Evolutionary conservation across 108 stramenopile genomes (phyloP).

Genomic region (Stephanodiscus triporus): DNA sequence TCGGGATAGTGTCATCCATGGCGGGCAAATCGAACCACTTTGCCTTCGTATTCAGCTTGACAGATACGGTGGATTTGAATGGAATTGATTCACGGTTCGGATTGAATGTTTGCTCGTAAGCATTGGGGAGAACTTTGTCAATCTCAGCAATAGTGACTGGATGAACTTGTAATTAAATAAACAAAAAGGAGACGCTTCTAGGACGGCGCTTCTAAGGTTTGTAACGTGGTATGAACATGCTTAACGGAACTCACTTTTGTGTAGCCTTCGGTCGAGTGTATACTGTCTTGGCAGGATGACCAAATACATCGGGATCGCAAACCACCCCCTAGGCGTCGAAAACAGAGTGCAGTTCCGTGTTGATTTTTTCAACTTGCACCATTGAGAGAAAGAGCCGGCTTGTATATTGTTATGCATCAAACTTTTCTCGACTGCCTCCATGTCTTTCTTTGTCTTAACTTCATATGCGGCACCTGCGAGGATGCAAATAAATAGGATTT

Average conservation of each 20-base stretch:
- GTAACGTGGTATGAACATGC: background rate
- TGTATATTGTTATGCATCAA: conserved; percentile 2
- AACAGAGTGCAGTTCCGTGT: background rate
- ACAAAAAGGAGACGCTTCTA: background rate
- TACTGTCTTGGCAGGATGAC: conserved; percentile 5
- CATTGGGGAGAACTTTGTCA: background rate
- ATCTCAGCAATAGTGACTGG: background rate
- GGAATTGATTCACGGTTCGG: background rate
- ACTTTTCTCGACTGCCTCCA: conserved; percentile 7
- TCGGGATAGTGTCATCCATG: background rate
- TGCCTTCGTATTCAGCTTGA: conserved; percentile 11
- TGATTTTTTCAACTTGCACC: conserved; percentile 3
- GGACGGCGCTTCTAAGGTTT: background rate
- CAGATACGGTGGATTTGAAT: conserved; percentile 8
- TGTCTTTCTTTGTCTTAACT: conserved; percentile 19
- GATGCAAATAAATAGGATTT: background rate
- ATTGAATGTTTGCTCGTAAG: background rate
- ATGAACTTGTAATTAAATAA: background rate
- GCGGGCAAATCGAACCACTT: conserved; percentile 15
- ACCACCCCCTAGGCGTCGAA: background rate
- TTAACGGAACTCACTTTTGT: background rate
- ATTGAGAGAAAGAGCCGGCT: conserved; percentile 6
- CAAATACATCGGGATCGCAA: conserved; percentile 1
- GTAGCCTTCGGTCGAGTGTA: background rate
- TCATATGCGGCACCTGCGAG: conserved; percentile 2